These are phyloP conservation scores for Phytopythium chamaehyphon DNA, from an alignment of 352 stramenopile species.

Conservation along the genomic window DNA sequence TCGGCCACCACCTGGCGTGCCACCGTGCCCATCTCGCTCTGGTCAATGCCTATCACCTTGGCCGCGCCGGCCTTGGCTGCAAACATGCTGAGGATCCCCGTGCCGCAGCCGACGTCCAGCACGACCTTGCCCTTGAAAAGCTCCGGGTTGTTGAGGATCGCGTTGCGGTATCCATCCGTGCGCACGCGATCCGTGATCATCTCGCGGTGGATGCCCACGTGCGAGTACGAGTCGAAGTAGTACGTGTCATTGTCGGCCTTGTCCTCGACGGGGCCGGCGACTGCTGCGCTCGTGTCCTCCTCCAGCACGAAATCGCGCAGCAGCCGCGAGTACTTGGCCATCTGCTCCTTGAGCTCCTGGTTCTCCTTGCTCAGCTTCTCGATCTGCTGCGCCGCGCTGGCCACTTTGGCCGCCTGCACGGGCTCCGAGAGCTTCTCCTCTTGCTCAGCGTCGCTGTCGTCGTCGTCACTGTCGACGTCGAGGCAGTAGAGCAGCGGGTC, in stretches of 20 bases:
- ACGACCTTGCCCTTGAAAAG: slow-evolving; percentile 97
- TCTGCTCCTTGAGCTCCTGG: slow-evolving; percentile 66
- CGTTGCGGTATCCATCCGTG: slow-evolving; percentile 96
- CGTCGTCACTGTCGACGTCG: slow-evolving; percentile 49
- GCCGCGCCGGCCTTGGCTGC: slow-evolving; percentile 87
- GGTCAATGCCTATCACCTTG: slow-evolving; percentile 95
- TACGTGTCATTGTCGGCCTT: slow-evolving; percentile 87
- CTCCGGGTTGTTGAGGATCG: slow-evolving; percentile 96
- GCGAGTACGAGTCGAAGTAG: slow-evolving; percentile 98
- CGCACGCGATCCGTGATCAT: slow-evolving; percentile 89
- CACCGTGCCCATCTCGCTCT: slow-evolving; percentile 93
- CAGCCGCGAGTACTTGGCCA: slow-evolving; percentile 69
- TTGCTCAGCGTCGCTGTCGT: slow-evolving; percentile 34
- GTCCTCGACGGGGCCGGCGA: slow-evolving; percentile 24
- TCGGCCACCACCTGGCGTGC: slow-evolving; percentile 92
- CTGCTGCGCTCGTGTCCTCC: slow-evolving; percentile 28
- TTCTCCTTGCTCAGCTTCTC: slow-evolving; percentile 58
- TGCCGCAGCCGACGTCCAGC: slow-evolving; percentile 97
- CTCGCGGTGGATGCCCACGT: slow-evolving; percentile 98
- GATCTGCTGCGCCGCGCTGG: slow-evolving; percentile 21
- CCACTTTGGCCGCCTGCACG: neutral
- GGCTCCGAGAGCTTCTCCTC: slow-evolving; percentile 31
- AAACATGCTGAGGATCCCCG: slow-evolving; percentile 98
- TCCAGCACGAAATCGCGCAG: slow-evolving; percentile 68
- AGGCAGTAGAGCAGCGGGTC: slow-evolving; percentile 84